Percentiles rank a stretch among this genome's conserved stretches.
phyloP scores from a whole-genome alignment of 75 land plant species.

The Pinus albicaulis region DNA sequence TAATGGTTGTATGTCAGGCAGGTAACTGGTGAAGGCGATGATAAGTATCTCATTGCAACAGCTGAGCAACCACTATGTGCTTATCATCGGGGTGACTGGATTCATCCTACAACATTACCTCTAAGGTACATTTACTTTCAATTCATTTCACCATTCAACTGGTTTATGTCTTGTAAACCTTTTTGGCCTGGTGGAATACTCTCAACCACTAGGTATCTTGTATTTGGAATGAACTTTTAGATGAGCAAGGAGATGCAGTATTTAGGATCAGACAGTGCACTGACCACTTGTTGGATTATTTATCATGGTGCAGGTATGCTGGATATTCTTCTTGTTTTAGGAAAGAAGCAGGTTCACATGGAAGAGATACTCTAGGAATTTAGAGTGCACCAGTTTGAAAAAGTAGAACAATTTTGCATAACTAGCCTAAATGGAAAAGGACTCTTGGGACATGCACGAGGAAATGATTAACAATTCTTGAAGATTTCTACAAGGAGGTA shows the following conservation, averaged over 20 bases:
- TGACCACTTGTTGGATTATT: neutral
- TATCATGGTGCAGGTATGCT: constrained; percentile 66
- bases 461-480: constrained; percentile 96
- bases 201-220: neutral
- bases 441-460: constrained; percentile 95
- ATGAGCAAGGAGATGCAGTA: neutral
- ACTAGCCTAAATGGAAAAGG: constrained; percentile 83
- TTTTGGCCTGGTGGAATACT: neutral
- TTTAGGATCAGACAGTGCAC: neutral
- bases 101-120: constrained; percentile 81
- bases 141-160: constrained; percentile 1
- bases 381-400: constrained; percentile 98
- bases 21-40: constrained; percentile 98
- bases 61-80: constrained; percentile 96
- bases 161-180: neutral
- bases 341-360: constrained; percentile 97
- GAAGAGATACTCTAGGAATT: constrained; percentile 92
- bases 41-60: constrained; percentile 96
- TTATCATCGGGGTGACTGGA: constrained; percentile 86
- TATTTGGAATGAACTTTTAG: neutral
- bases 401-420: constrained; percentile 94
- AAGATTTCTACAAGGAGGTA: constrained; percentile 92
- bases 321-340: constrained; percentile 96
- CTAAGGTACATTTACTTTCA: constrained; percentile 43
- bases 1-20: constrained; percentile 11